Conservation (phyloP, 768 basidiomycete genomes). For the Auriscalpium vulgare region DNA sequence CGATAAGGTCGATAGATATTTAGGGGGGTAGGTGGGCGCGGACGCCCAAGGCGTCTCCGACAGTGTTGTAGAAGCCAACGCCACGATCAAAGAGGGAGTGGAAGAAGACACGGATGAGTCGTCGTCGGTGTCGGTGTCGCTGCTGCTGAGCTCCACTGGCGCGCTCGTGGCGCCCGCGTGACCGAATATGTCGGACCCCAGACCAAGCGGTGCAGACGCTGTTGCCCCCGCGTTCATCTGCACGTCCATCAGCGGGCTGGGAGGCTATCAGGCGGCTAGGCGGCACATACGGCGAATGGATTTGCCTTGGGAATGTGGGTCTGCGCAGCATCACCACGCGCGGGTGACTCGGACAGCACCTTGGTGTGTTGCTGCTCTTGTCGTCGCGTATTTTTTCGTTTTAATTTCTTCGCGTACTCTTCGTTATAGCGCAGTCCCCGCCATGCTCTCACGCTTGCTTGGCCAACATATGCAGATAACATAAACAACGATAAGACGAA, state of each 20-base stretch:
- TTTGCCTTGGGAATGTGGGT: constrained; percentile 33
- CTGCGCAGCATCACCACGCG: no score
- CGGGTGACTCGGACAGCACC: neutral
- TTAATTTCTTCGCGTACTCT: constrained; percentile 66
- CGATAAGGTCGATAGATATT: constrained; percentile 67
- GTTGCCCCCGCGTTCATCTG: constrained; percentile 15
- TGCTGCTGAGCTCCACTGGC: neutral
- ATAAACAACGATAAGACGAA: neutral
- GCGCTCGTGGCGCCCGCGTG: neutral
- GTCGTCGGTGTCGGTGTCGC: constrained; percentile 21
- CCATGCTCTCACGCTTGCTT: constrained; percentile 69
- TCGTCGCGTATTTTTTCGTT: constrained; percentile 41
- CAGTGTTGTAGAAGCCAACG: constrained; percentile 47
- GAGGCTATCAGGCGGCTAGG: neutral
- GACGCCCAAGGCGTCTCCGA: constrained; percentile 58
- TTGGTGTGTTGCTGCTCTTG: constrained; percentile 28
- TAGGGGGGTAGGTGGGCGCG: constrained; percentile 55
- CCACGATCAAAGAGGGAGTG: constrained; percentile 38
- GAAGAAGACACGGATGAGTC: constrained; percentile 26
- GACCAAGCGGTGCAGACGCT: constrained; percentile 34
- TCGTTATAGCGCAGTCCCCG: constrained; percentile 66
- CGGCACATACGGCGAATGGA: constrained; percentile 57
- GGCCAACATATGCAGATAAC: constrained; percentile 7
- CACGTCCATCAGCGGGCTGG: neutral
- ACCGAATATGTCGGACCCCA: constrained; percentile 67